Evolutionary conservation across 2,329 filamentous ascomycete species (phyloP), one percentile per base, ranked within the genome.

Genomic region (Neocatenulostroma microsporum): DNA sequence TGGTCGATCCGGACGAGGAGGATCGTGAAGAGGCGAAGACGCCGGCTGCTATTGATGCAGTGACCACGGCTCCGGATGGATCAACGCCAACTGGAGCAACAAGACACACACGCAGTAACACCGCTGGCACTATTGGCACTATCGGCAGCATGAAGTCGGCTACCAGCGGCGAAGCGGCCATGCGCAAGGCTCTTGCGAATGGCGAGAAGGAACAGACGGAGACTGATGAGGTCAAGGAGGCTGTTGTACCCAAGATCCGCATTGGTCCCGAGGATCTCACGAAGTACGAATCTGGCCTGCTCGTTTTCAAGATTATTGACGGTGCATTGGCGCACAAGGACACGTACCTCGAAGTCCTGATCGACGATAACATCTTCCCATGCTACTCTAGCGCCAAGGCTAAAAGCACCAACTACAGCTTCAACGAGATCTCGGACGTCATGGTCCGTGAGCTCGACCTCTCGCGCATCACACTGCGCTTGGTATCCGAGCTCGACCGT

Each of bases 361-460:
- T 96, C 60, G 91, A 98, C 60, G 91, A 98, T 58, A 87, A 91
- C 74, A 76, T 85, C 21, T 96, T 91, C 66, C 82, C 91, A 0
- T 83, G 87, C 1, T 96, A 94, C 58, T 72, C 76, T 2, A 93
- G 87, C 9, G 78, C 83, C 1, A 85, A 79, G 46, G 81, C 87
- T 21, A 80, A 76, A 54, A 74, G 71, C 26, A 81, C 72, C 50
- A 67, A 72, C 9, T 74, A 80, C 55, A 83, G 76, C 35, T 86
- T 96, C 61, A 84, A 91, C 50, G 91, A 98, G 63, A 87, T 74
- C 68, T 88, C 89, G 32, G 91, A 98, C 62, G 91, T 87, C 36
- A 87, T 98, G 63, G 84, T 98, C 42, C 85, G 91, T 44, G 91
- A 98, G 61, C 73, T 98, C n/a, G 93, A 98, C 47, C 88, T 95